phyloP scores from a whole-genome alignment of 768 basidiomycete species.

The Trametes meyenii region DNA sequence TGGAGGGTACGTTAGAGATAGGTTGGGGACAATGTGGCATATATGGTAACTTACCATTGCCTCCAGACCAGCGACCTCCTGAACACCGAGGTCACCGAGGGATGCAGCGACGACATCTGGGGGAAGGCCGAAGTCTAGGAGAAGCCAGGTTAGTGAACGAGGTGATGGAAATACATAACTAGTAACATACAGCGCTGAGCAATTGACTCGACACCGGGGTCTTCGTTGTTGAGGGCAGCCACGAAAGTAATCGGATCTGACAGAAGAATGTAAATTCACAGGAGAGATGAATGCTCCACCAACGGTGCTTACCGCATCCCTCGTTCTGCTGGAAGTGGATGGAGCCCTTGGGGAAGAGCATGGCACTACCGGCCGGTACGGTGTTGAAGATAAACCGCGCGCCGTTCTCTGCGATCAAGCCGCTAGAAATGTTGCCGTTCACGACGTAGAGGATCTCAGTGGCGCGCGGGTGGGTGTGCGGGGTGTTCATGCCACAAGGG shows the following conservation, averaged over 20 bases:
- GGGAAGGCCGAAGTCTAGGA: slow-evolving; percentile 34
- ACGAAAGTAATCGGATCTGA: slow-evolving; percentile 33
- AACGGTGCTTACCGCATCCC: slow-evolving; percentile 22
- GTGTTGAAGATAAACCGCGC: slow-evolving; percentile 33
- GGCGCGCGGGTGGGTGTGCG: slow-evolving; percentile 40
- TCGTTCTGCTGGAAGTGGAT: slow-evolving; percentile 36
- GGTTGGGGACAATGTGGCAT: background rate
- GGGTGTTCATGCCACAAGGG: slow-evolving; percentile 40
- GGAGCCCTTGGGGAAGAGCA: slow-evolving; percentile 33
- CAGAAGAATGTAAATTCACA: background rate
- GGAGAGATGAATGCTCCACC: background rate
- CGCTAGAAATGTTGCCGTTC: slow-evolving; percentile 33
- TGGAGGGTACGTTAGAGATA: background rate
- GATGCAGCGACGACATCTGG: slow-evolving; percentile 33
- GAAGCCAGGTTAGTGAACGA: background rate
- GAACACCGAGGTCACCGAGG: slow-evolving; percentile 34
- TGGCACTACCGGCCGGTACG: slow-evolving; percentile 27
- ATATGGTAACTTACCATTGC: slow-evolving; percentile 21
- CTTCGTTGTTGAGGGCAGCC: slow-evolving; percentile 34
- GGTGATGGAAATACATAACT: background rate
- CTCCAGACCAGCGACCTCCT: slow-evolving; percentile 32
- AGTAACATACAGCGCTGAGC: slow-evolving; percentile 34
- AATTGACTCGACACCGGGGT: slow-evolving; percentile 30
- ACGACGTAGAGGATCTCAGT: slow-evolving; percentile 37
- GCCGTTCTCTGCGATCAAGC: slow-evolving; percentile 36